Percentiles rank a stretch among this genome's conserved stretches.
These are phyloP conservation scores for Raffaelea ambrosiae DNA, from an alignment of 2,329 filamentous ascomycete genomes.

Conservation along the genomic window DNA sequence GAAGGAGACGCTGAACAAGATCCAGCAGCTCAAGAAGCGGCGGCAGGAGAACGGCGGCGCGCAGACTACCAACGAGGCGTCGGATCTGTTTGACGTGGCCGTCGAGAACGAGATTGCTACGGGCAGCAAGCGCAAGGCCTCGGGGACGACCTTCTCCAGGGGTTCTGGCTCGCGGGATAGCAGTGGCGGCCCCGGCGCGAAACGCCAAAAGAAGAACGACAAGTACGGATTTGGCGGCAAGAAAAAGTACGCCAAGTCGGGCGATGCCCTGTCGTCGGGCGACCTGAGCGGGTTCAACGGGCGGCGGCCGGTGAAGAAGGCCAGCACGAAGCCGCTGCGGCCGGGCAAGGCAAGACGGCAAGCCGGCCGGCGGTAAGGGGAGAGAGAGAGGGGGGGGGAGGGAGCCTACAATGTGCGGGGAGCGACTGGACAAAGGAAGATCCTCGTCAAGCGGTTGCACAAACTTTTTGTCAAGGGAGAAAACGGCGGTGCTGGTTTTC, in stretches of 20 bases:
- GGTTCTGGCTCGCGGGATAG: conserved; percentile 21
- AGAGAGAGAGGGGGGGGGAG: not conserved
- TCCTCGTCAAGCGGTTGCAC: not conserved
- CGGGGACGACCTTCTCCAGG: conserved; percentile 23
- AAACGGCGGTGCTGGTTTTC: no score
- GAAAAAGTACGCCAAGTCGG: conserved; percentile 86
- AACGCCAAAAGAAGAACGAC: conserved; percentile 87
- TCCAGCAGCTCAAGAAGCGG: conserved; percentile 55
- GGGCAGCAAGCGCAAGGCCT: conserved; percentile 22
- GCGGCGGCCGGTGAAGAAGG: conserved; percentile 48
- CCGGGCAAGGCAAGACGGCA: conserved; percentile 42
- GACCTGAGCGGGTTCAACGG: conserved; percentile 74
- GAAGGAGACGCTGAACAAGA: conserved; percentile 89
- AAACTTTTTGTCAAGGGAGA: not conserved
- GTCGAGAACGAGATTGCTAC: conserved; percentile 57
- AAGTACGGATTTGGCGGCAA: conserved; percentile 96
- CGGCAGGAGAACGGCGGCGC: conserved; percentile 26
- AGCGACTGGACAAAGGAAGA: conserved; percentile 1
- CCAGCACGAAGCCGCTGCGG: conserved; percentile 20
- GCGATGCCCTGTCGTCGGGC: conserved; percentile 72
- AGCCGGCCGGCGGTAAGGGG: conserved; percentile 23
- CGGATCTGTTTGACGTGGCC: conserved; percentile 87
- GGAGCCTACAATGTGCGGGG: not conserved
- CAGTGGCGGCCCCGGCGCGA: conserved; percentile 45
- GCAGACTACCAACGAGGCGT: conserved; percentile 65